Evolutionary conservation across 1,284 basidiomycete genomes (phyloP), one percentile per base, ranked within the genome.

Genomic region (Somion occarium): DNA sequence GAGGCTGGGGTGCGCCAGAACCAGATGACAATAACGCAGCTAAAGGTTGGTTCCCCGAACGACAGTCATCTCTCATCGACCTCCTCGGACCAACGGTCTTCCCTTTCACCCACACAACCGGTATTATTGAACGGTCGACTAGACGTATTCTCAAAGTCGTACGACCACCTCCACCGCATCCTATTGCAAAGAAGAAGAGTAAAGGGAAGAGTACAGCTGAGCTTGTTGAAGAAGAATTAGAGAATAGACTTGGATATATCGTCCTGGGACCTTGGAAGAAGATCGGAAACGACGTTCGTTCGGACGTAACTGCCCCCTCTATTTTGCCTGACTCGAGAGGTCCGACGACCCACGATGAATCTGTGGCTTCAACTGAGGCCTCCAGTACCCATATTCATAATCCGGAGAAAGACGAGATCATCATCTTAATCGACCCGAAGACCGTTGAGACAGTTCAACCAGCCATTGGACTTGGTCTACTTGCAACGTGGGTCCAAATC

Each of bases 401-500:
- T 55, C 73, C 79, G 2, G 63, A 66, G 44, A 72, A 68, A 45
- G 78, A 85, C 56, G 71, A 66, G 27, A 83, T 88, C 57, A 74
- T 71, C 2, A 64, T 85, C 2, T 69, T 83, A 19, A 66, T 85
- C n/a, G 70, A 75, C 27, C 72, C 75, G 0, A 62, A 64, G n/a
- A 61, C 70, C 0, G 64, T 73, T 4, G 73, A 76, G 34, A 64
- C 68, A 27, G 57, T 86, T 18, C 42, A 46, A 41, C n/a, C 20
- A 15, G 55, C 58, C 7, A 61, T 76, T 0, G 81, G 80, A 0
- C 77, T 85, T 68, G 80, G 79, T 1, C 51, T 83, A 30, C 73
- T 71, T 2, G 85, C 75, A 13, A 77, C 78, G 48, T 87, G 79
- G 75, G 74, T 86, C 2, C 82, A 87, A 64, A 65, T 85, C 39